Percentiles rank a stretch among this genome's conserved stretches.
phyloP scores from a whole-genome alignment of 495 filamentous ascomycete genomes.

The Xylaria flabelliformis region DNA sequence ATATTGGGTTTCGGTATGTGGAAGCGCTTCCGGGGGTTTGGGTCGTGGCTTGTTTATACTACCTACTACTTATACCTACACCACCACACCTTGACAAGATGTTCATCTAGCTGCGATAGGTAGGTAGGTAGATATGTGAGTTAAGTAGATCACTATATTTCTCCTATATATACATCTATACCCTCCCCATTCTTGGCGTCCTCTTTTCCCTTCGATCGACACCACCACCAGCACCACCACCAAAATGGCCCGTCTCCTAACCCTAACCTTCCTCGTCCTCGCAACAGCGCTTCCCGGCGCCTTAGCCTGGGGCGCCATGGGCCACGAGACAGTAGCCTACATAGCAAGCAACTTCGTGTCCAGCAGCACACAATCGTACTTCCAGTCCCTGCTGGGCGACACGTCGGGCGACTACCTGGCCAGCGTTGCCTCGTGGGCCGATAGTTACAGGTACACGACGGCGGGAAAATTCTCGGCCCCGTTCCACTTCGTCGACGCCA shows the following conservation, averaged over 20 bases:
- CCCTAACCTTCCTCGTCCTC: constrained; percentile 28
- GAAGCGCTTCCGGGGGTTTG: background rate
- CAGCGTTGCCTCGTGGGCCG: constrained; percentile 67
- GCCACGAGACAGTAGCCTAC: constrained; percentile 64
- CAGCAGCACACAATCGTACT: constrained; percentile 50
- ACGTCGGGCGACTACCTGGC: constrained; percentile 62
- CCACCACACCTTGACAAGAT: too few species aligned
- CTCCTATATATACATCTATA: background rate
- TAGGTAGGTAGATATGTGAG: too few species aligned
- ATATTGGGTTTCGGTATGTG: background rate
- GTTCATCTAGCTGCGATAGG: too few species aligned
- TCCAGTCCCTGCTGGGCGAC: constrained; percentile 57
- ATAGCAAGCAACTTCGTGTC: constrained; percentile 61
- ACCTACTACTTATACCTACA: background rate
- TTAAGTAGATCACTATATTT: background rate
- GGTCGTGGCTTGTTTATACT: background rate
- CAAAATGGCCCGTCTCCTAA: constrained; percentile 32
- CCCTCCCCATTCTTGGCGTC: background rate
- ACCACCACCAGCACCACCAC: background rate
- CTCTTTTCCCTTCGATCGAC: background rate
- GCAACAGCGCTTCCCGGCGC: constrained; percentile 35
- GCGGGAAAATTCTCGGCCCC: constrained; percentile 60
- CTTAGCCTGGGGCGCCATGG: constrained; percentile 50
- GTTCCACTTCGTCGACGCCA: constrained; percentile 69
- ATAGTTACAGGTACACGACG: constrained; percentile 60